A percentile compares a stretch with the other conserved stretches of the same genome.
These are phyloP conservation scores for Takashimella tepidaria DNA, from an alignment of 1,284 basidiomycete species.

Conservation along the genomic window DNA sequence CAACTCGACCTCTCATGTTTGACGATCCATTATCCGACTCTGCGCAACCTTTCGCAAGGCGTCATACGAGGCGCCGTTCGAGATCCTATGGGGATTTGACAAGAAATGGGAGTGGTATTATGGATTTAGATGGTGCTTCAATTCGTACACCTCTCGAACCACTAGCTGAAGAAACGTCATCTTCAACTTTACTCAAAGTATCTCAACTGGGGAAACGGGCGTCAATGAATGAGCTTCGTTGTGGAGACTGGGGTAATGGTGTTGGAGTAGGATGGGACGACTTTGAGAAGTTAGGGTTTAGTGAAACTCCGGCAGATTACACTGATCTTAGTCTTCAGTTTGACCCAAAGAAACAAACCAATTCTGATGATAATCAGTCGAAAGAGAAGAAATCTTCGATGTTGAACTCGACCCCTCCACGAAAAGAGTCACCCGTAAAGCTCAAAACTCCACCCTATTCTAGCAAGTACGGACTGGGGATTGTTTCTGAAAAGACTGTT, in stretches of 20 bases:
- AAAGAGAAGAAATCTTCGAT: not conserved
- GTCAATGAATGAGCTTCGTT: not conserved
- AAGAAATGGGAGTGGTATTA: not conserved
- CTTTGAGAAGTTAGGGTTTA: conserved; percentile 21
- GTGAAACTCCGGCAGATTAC: conserved; percentile 10
- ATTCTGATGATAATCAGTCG: too few species aligned
- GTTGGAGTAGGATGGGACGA: conserved; percentile 14
- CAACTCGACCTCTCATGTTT: not conserved
- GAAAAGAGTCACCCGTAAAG: not conserved
- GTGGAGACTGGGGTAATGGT: not conserved
- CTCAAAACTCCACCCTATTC: not conserved
- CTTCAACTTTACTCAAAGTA: not conserved
- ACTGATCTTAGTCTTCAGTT: not conserved
- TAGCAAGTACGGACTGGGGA: not conserved
- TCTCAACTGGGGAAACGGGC: not conserved
- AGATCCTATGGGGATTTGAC: not conserved
- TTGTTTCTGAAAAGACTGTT: conserved; percentile 22
- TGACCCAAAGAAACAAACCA: not conserved
- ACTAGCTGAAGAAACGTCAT: not conserved
- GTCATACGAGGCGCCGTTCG: not conserved
- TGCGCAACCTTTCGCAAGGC: not conserved
- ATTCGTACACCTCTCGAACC: not conserved
- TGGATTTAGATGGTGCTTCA: not conserved
- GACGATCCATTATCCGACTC: not conserved
- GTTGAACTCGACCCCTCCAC: not conserved